Evolutionary conservation across 768 basidiomycete species (phyloP), one percentile per base, ranked within the genome.

Genomic region (Amanita muscaria): DNA sequence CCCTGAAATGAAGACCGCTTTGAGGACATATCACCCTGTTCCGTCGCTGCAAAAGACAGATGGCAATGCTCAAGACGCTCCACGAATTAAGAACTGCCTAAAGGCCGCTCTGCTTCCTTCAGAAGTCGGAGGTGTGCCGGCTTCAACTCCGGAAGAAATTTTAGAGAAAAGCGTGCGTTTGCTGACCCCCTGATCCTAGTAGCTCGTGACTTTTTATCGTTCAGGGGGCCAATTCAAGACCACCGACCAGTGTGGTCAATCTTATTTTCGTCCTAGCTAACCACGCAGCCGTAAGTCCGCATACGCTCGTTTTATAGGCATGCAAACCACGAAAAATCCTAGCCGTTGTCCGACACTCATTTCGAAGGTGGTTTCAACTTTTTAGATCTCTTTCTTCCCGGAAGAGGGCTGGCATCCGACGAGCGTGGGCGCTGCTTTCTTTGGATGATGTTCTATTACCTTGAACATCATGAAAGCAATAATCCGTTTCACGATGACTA

Each of bases 1-100:
- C 60, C 88, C 88, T 46, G 88, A 90, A 68, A 91, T 92, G 89
- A 86, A 88, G 62, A 92, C 90, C 4, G 84, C 87, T 15, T 67
- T 92, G 44, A 70, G 89, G 57, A 88, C 87, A 43, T 92, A 92
- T 61, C 90, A 92, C 56, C 88, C 90, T 22, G 79, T 90, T n/a
- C 90, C 90, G 8, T 84, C 83, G 23, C 66, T 92, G 21, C 89
- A 92, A 59, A 87, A 86, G 66, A 87, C 88, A 12, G 82, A 84
- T 52, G 85, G 83, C 14, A 89, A 90, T 59, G 77, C 88, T 5
- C 88, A 91, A 59, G 89, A 93, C 60, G 89, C 89, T 31, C 89
- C 90, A 16, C 78, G 90, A 49, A 88, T 93, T 62, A 93, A 93
- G 64, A 88, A 88, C 51, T 85, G 84, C 59, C 70, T 93, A 40